Evolutionary conservation across 768 basidiomycete species (phyloP).

Genomic region (Clitopilus hobsonii): DNA sequence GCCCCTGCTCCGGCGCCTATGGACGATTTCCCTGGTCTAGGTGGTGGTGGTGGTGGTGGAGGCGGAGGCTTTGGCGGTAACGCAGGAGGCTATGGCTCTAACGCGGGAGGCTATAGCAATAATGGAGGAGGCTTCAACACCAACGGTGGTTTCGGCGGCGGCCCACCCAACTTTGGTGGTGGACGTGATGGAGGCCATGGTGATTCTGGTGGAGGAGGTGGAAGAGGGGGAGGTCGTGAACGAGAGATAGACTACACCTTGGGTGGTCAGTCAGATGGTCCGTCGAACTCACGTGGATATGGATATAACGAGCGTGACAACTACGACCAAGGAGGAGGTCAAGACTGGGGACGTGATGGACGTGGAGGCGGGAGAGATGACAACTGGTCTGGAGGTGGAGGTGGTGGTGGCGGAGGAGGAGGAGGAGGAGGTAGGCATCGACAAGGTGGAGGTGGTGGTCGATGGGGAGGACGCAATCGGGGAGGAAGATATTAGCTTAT

Average conservation of each 20-base stretch:
- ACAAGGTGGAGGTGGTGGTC: conserved; percentile 24
- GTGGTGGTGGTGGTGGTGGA: conserved; percentile 27
- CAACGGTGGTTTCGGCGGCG: no score
- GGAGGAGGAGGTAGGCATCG: conserved; percentile 11
- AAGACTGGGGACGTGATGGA: neutral
- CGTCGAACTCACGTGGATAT: neutral
- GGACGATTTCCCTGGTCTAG: conserved; percentile 64
- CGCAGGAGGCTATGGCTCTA: no score
- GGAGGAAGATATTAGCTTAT: conserved; percentile 12
- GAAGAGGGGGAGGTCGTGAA: conserved; percentile 31
- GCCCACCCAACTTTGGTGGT: no score
- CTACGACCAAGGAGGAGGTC: neutral
- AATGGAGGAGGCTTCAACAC: no score
- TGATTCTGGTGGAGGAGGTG: conserved; percentile 23
- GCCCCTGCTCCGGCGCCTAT: conserved; percentile 30
- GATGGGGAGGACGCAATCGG: conserved; percentile 17
- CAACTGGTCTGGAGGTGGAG: neutral
- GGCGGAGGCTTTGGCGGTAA: no score
- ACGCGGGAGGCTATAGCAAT: no score
- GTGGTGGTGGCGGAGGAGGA: neutral
- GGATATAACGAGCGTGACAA: neutral
- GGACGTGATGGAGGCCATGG: conserved; percentile 60
- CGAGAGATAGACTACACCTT: conserved; percentile 11
- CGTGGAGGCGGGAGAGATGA: neutral
- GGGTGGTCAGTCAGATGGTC: neutral